Evolutionary conservation across 192 early-diverging fungal genomes (phyloP).

Genomic region (Mortierella antarctica): DNA sequence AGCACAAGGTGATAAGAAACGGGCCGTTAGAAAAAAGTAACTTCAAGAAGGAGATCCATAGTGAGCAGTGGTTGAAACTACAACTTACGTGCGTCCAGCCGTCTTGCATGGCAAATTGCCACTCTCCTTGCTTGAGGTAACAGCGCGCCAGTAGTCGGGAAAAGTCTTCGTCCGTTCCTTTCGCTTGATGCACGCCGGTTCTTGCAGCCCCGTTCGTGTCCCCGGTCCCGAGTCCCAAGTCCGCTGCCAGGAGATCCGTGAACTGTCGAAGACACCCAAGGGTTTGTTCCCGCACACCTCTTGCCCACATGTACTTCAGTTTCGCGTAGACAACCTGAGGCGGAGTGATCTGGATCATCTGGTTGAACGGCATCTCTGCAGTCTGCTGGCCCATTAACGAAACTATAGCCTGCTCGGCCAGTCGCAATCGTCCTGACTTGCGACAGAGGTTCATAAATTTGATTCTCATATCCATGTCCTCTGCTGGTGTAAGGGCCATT

Average conservation of each 20-base stretch:
- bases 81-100: conserved; percentile 53
- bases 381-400: conserved; percentile 57
- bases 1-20: background rate
- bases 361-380: conserved; percentile 19
- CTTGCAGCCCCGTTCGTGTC: conserved; percentile 29
- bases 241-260: conserved; percentile 78
- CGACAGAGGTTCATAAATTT: conserved; percentile 96
- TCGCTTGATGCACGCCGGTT: conserved; percentile 10
- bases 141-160: conserved; percentile 76
- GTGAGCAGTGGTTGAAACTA: background rate
- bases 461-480: conserved; percentile 95
- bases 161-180: conserved; percentile 35
- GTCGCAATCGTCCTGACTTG: conserved; percentile 81
- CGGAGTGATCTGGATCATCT: conserved; percentile 32
- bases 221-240: conserved; percentile 28
- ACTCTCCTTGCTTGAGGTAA: conserved; percentile 95
- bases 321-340: conserved; percentile 91
- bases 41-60: background rate
- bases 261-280: conserved; percentile 83
- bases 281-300: conserved; percentile 71
- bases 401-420: conserved; percentile 82
- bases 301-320: conserved; percentile 91
- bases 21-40: background rate
- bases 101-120: conserved; percentile 74
- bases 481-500: conserved; percentile 88